Conservation (phyloP, 371 early-diverging fungal species). For the Apophysomyces ossiformis region DNA sequence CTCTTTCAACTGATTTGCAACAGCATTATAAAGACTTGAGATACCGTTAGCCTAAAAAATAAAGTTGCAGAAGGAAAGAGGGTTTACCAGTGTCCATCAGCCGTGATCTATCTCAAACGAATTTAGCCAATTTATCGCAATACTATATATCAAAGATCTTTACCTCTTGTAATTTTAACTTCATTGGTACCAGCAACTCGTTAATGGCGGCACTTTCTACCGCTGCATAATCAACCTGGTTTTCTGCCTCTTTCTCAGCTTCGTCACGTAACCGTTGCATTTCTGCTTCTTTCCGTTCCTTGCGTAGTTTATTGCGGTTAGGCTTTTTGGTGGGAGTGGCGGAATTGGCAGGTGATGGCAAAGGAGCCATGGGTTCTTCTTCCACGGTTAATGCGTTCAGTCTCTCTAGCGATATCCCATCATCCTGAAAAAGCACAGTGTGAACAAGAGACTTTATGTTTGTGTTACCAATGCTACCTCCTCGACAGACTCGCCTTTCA, state of each 20-base stretch:
- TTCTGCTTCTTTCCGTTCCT: slow-evolving; percentile 76
- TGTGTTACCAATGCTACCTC: slow-evolving; percentile 17
- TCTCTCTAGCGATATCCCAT: slow-evolving; percentile 49
- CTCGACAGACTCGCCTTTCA: slow-evolving; percentile 26
- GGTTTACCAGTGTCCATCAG: slow-evolving; percentile 86
- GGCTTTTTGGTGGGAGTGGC: slow-evolving; percentile 53
- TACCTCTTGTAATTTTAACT: slow-evolving; percentile 54
- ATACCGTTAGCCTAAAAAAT: slow-evolving; percentile 10
- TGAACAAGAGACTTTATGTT: slow-evolving; percentile 16
- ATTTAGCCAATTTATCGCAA: slow-evolving; percentile 4
- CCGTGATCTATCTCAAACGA: slow-evolving; percentile 50
- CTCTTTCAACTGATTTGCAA: slow-evolving; percentile 77
- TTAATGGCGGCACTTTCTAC: slow-evolving; percentile 76
- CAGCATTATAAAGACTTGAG: slow-evolving; percentile 80
- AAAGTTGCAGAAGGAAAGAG: background rate
- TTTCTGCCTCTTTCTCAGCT: slow-evolving; percentile 82
- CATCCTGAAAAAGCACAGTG: slow-evolving; percentile 20
- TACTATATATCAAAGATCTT: slow-evolving; percentile 4
- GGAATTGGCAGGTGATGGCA: slow-evolving; percentile 5
- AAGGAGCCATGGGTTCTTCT: slow-evolving; percentile 29
- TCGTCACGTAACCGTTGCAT: slow-evolving; percentile 75
- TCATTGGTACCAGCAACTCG: slow-evolving; percentile 49
- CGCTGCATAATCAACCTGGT: slow-evolving; percentile 73
- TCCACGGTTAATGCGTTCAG: slow-evolving; percentile 41
- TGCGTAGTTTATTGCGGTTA: slow-evolving; percentile 68